These are phyloP conservation scores for Boeremia lycopersici DNA, from an alignment of 2,329 filamentous ascomycete species.

Conservation along the genomic window DNA sequence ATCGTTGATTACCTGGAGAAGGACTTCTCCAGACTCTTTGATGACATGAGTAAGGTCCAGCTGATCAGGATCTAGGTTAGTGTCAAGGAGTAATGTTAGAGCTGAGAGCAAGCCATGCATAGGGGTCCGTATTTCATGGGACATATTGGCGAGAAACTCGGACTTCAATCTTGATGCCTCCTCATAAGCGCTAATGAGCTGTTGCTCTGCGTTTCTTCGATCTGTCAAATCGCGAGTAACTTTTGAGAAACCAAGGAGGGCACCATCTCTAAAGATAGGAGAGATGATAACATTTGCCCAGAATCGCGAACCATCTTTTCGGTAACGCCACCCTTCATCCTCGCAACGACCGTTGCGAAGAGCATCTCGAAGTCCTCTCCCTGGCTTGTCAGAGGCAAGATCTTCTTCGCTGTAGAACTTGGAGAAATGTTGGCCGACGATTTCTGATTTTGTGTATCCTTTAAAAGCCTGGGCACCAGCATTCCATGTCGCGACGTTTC, in stretches of 20 bases:
- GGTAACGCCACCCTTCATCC: slow-evolving; percentile 66
- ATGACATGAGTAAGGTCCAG: slow-evolving; percentile 63
- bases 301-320: slow-evolving; percentile 63
- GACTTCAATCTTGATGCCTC: slow-evolving; percentile 68
- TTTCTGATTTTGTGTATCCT: slow-evolving; percentile 60
- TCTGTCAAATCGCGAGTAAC: slow-evolving; percentile 65
- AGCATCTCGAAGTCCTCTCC: slow-evolving; percentile 58
- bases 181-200: slow-evolving; percentile 63
- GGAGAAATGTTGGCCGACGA: slow-evolving; percentile 65
- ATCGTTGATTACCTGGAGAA: slow-evolving; percentile 68
- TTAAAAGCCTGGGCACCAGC: slow-evolving; percentile 62
- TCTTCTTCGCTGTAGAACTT: slow-evolving; percentile 62
- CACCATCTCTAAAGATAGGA: slow-evolving; percentile 58
- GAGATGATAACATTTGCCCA: slow-evolving; percentile 67
- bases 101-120: slow-evolving; percentile 68
- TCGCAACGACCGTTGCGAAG: slow-evolving; percentile 62
- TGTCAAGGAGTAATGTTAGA: slow-evolving; percentile 63
- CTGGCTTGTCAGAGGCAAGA: slow-evolving; percentile 56
- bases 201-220: slow-evolving; percentile 60
- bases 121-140: slow-evolving; percentile 68
- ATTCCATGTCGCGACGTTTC: slow-evolving; percentile 65
- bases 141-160: slow-evolving; percentile 68
- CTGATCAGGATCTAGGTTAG: slow-evolving; percentile 59
- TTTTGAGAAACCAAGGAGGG: slow-evolving; percentile 64
- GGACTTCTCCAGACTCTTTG: slow-evolving; percentile 63